Base-by-base conservation (phyloP, 495 filamentous ascomycete genomes). In the Podospora sp. region DNA sequence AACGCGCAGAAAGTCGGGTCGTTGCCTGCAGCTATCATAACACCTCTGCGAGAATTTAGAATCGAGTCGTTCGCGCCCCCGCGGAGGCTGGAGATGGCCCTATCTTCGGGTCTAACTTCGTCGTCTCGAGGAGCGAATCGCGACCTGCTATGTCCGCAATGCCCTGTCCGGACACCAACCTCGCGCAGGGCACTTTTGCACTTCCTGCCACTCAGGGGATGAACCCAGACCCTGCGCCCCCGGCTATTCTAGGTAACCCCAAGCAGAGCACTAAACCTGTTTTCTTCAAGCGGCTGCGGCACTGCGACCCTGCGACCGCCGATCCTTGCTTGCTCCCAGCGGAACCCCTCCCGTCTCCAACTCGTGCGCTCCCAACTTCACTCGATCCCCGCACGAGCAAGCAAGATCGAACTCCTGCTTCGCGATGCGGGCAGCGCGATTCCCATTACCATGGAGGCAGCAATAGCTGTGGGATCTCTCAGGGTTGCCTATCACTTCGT, bases 401-500 rank as follows among this genome's bases (percentile, higher is more conserved):
- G 14, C 40, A 14, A 46, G 5, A 18, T 14, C 12, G 40, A 46
- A 46, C 5, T 14, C 5, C 40, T 14, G 16, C 2, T 46, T 11
- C 16, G 40, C 40, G 40, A 46, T 46, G 40, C 40, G 40, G 40
- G 12, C 9, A 46, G 40, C 52, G n/a, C 7, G 20, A 22, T n/a
- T 22, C 36, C 24, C 29, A 33, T 33, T 33, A 50, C 21, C 51
- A 69, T 62, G 63, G 63, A 60, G 25, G 25, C 49, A 21, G 62
- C 67, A 27, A 11, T 55, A 16, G 55, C 67, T 6, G 33, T 68
- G 14, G 62, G 59, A 2, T 27, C 55, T 25, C 53, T 65, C 33
- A 63, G 55, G 27, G 62, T 60, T 22, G 58, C 68, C 3, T 70
- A 70, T 24, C 16, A 64, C n/a, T 51, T 65, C 4, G 14, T 65